Percentiles rank a stretch among this genome's conserved stretches.
Evolutionary conservation across 352 stramenopile species (phyloP).

Genomic region (Globisporangium emineosum): DNA sequence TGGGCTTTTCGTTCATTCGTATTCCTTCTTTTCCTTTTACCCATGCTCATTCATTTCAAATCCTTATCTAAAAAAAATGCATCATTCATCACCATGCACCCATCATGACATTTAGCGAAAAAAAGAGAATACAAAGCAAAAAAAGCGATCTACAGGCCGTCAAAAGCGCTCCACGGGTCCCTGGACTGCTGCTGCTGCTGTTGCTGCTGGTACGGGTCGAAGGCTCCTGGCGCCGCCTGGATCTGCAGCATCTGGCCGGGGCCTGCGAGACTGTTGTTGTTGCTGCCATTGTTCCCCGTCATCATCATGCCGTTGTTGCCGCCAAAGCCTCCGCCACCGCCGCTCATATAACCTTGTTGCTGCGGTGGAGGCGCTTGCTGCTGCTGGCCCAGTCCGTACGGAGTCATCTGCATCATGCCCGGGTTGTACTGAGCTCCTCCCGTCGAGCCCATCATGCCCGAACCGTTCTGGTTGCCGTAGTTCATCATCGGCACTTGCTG

Average conservation of each 20-base stretch:
- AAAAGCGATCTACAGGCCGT: conserved; percentile 45
- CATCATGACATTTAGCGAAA: neutral
- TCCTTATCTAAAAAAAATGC: conserved; percentile 4
- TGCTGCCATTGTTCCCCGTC: conserved; percentile 23
- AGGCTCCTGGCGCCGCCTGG: conserved; percentile 40
- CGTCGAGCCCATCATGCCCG: conserved; percentile 15
- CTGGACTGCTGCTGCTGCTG: conserved; percentile 31
- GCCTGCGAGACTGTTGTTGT: conserved; percentile 40
- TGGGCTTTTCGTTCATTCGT: too few relatives aligned
- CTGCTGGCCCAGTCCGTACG: conserved; percentile 51
- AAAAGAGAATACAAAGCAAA: neutral
- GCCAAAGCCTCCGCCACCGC: conserved; percentile 29
- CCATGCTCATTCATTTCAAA: conserved; percentile 8
- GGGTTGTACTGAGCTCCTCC: conserved; percentile 39
- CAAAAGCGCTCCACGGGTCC: conserved; percentile 82
- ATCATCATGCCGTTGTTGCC: conserved; percentile 19
- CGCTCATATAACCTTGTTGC: conserved; percentile 45
- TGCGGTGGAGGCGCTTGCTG: conserved; percentile 25
- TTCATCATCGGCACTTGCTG: conserved; percentile 18
- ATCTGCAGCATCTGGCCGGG: conserved; percentile 71
- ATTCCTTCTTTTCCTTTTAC: too few relatives aligned
- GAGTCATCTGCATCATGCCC: conserved; percentile 74
- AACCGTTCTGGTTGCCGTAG: conserved; percentile 34
- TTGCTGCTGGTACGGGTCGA: conserved; percentile 49
- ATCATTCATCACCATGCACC: neutral